A percentile compares a stretch with the other conserved stretches of the same genome.
phyloP scores from a whole-genome alignment of 148 eudicot genomes.

The Rhododendron griersonianum region DNA sequence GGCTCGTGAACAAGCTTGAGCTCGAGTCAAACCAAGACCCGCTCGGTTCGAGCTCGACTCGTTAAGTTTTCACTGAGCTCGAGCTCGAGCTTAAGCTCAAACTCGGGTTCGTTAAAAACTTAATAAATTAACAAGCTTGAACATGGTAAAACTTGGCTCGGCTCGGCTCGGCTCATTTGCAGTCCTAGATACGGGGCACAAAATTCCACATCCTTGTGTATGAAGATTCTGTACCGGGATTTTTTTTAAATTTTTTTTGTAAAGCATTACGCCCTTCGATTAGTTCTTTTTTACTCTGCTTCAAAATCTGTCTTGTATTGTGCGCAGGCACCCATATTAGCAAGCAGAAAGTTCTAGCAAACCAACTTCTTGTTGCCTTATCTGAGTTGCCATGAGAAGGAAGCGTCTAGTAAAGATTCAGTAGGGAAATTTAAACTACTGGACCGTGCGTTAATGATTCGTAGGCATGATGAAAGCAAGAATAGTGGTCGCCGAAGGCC shows the following conservation, averaged over 20 bases:
- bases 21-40: no score
- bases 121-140: no score
- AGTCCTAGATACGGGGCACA: no score
- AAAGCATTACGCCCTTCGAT: neutral
- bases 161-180: no score
- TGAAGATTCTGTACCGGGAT: neutral
- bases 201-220: neutral
- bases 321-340: neutral
- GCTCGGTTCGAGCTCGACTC: no score
- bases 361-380: neutral
- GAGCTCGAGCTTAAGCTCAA: no score
- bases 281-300: neutral
- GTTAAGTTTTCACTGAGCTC: no score
- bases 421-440: neutral
- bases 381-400: neutral
- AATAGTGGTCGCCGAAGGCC: neutral
- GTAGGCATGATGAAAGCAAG: neutral
- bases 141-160: no score
- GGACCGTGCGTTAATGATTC: neutral
- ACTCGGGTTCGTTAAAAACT: no score
- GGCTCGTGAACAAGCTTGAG: no score
- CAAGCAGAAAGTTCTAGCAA: neutral
- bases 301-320: neutral
- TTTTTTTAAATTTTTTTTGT: neutral
- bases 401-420: neutral